Evolutionary conservation across 371 early-diverging fungal genomes (phyloP), one percentile per base, ranked within the genome.

Genomic region (Aphelidium insulamus): DNA sequence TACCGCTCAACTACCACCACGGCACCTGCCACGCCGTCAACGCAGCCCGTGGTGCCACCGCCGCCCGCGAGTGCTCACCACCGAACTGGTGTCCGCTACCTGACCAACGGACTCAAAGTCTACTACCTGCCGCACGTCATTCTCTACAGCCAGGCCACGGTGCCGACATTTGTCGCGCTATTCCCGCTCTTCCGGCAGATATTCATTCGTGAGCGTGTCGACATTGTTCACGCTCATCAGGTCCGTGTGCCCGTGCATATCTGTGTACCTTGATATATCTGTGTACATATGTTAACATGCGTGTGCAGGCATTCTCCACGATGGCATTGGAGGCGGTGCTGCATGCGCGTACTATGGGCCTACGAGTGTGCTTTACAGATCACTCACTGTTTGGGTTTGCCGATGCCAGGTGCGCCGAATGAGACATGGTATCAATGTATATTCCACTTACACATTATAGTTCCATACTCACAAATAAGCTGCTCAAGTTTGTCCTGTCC

Each of bases 361-460:
- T 98, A 12, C 77, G 77, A 28, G 77, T 90, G 0, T 81, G 82
- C 21, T 91, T 99, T 48, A 99, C 99, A 0, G 98, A 98, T 45
- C 99, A 99, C 50, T 97, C 97, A 10, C 55, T 99, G 25, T 84
- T 97, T 58, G 95, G 97, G 24, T 88, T 91, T 49, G 85, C 84
- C 8, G 87, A 94, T 41, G 72, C 85, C 2, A 74, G 82, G 37
- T 77, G 80, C n/a, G n/a, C n/a, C n/a, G n/a, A n/a, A n/a, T n/a
- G n/a, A n/a, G n/a, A n/a, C n/a, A n/a, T n/a, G n/a, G n/a, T n/a
- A n/a, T n/a, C n/a, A n/a, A n/a, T n/a, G n/a, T n/a, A n/a, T n/a
- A n/a, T n/a, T n/a, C n/a, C n/a, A n/a, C n/a, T n/a, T n/a, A n/a
- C n/a, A n/a, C n/a, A n/a, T n/a, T n/a, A n/a, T n/a, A n/a, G n/a